Conservation (phyloP, 371 early-diverging fungal genomes). For the Actinomucor elegans region DNA sequence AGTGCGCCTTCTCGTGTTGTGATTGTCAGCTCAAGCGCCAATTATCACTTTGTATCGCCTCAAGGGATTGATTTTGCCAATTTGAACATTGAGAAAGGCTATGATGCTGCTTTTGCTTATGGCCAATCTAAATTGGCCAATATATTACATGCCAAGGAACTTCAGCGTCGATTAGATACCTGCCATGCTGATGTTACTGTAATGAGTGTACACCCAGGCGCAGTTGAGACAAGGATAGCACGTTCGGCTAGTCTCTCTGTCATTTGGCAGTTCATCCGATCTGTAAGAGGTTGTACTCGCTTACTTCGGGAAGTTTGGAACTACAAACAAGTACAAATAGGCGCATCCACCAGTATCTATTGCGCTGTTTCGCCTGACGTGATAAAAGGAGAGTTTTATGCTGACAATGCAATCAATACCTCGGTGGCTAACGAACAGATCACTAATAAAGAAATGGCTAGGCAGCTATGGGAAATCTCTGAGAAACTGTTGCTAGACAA, state of each 20-base stretch:
- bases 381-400: slow-evolving; percentile 1
- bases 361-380: background rate
- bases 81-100: slow-evolving; percentile 37
- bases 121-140: slow-evolving; percentile 25
- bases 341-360: slow-evolving; percentile 4
- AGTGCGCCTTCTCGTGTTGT: slow-evolving; percentile 56
- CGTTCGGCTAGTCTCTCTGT: background rate
- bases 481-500: background rate
- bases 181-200: slow-evolving; percentile 1
- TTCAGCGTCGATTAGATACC: slow-evolving; percentile 43
- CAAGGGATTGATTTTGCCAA: slow-evolving; percentile 22
- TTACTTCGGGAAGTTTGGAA: background rate
- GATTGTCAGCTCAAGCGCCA: slow-evolving; percentile 42
- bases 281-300: background rate
- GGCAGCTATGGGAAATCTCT: slow-evolving; percentile 2
- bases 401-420: background rate
- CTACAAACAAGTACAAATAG: background rate
- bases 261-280: background rate
- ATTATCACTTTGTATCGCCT: slow-evolving; percentile 17
- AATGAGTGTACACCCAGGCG: slow-evolving; percentile 1
- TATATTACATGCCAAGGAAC: slow-evolving; percentile 53
- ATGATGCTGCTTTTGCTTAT: slow-evolving; percentile 3
- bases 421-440: background rate
- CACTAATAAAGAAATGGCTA: background rate
- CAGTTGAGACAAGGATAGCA: background rate